A percentile compares a stretch with the other conserved stretches of the same genome.
These are phyloP conservation scores for Trichophyton verrucosum DNA, from an alignment of 2,329 filamentous ascomycete species.

Conservation along the genomic window DNA sequence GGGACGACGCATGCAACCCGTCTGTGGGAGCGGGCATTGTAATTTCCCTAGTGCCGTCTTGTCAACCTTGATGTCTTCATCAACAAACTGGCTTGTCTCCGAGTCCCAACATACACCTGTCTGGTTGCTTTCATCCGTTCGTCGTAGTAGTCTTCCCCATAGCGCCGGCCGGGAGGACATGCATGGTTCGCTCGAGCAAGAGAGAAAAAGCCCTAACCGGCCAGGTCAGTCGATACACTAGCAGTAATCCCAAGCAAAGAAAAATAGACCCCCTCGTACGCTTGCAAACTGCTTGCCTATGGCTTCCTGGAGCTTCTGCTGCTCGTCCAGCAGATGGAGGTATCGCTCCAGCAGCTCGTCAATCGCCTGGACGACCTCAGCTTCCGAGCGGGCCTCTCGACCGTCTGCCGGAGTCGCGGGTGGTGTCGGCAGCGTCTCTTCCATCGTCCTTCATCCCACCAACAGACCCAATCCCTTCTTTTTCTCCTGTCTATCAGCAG, in stretches of 20 bases:
- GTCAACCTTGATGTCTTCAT: background rate
- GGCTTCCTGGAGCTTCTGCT: constrained; percentile 30
- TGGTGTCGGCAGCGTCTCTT: constrained; percentile 11
- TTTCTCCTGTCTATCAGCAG: background rate
- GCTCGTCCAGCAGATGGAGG: constrained; percentile 31
- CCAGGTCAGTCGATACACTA: constrained; percentile 8
- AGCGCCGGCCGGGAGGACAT: constrained; percentile 33
- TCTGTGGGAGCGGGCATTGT: background rate
- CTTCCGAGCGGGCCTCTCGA: constrained; percentile 12
- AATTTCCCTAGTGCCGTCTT: background rate
- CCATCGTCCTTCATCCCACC: background rate
- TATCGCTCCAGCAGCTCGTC: constrained; percentile 33
- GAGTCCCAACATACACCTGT: constrained; percentile 22
- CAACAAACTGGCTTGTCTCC: background rate
- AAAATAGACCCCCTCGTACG: constrained; percentile 18
- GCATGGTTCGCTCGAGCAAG: constrained; percentile 39
- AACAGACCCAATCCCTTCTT: background rate
- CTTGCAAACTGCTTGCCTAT: constrained; percentile 29
- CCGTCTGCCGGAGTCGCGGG: constrained; percentile 13
- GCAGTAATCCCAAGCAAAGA: no score
- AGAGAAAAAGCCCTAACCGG: constrained; percentile 34
- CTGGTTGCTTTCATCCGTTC: constrained; percentile 38
- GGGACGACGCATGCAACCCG: background rate
- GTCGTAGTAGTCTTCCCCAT: constrained; percentile 40
- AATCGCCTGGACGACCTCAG: constrained; percentile 24